Conservation (phyloP, 257 asterid species). For the Mitragyna speciosa region DNA sequence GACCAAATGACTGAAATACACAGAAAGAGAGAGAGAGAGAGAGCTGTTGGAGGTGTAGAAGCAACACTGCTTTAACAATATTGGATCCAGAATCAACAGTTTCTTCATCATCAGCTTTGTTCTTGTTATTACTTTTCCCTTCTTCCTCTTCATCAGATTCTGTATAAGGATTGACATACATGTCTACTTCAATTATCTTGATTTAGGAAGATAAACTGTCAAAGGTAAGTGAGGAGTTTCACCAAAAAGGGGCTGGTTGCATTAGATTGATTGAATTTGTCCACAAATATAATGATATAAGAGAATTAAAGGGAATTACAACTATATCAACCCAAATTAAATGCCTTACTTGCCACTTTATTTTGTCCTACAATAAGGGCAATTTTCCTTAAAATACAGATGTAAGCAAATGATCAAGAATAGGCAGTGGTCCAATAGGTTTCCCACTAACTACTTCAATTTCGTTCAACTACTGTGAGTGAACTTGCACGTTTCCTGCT, state of each 20-base stretch:
- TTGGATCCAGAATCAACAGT: constrained; percentile 44
- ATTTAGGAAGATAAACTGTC: constrained; percentile 30
- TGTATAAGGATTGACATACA: constrained; percentile 78
- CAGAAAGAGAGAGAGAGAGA: neutral
- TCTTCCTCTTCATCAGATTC: constrained; percentile 82
- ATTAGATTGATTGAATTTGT: neutral
- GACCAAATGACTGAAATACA: neutral
- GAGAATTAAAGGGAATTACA: neutral
- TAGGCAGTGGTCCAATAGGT: too few relatives aligned
- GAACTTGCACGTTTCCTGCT: too few relatives aligned
- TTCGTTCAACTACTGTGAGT: too few relatives aligned
- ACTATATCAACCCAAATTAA: neutral
- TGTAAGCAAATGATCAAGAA: neutral
- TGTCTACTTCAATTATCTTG: constrained; percentile 71
- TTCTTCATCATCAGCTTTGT: constrained; percentile 61
- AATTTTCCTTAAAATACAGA: neutral
- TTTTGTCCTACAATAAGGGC: neutral
- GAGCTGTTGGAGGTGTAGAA: neutral
- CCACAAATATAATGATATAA: neutral
- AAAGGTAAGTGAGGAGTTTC: neutral
- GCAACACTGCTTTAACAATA: neutral
- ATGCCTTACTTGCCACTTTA: neutral
- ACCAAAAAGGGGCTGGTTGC: neutral
- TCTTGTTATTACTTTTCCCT: constrained; percentile 51
- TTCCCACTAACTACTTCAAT: too few relatives aligned